Percentiles rank a stretch among this genome's conserved stretches.
These are phyloP conservation scores for Triangularia verruculosa DNA, from an alignment of 2,329 filamentous ascomycete genomes.

Conservation along the genomic window DNA sequence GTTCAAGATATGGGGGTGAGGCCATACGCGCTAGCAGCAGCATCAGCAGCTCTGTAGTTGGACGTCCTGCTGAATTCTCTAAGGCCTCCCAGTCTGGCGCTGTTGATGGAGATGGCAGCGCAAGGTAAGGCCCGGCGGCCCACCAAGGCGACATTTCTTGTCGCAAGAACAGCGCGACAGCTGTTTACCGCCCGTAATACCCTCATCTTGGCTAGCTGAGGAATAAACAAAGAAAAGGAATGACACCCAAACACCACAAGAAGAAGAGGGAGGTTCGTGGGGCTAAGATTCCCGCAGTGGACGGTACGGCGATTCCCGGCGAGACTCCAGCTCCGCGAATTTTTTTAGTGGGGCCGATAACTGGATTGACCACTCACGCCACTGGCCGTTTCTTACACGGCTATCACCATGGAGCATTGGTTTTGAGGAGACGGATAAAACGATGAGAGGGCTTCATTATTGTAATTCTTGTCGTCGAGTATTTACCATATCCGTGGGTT, in stretches of 20 bases:
- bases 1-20: neutral
- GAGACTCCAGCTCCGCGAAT: conserved; percentile 15
- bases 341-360: conserved; percentile 23
- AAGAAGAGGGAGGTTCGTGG: conserved; percentile 7
- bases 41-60: conserved; percentile 34
- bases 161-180: conserved; percentile 34
- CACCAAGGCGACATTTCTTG: conserved; percentile 31
- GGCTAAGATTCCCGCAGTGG: conserved; percentile 13
- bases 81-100: conserved; percentile 33
- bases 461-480: neutral
- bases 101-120: conserved; percentile 31
- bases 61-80: conserved; percentile 41
- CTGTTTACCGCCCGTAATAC: conserved; percentile 39
- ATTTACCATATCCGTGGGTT: no score
- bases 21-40: conserved; percentile 41
- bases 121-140: conserved; percentile 35
- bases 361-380: neutral
- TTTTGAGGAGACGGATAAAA: no score
- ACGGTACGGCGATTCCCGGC: conserved; percentile 2
- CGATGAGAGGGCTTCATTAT: no score
- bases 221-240: conserved; percentile 26
- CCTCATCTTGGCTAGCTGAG: conserved; percentile 37
- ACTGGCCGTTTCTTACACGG: neutral
- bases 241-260: conserved; percentile 20
- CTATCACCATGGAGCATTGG: no score